Base-by-base conservation (phyloP, 495 filamentous ascomycete species). In the Neurospora sp. region DNA sequence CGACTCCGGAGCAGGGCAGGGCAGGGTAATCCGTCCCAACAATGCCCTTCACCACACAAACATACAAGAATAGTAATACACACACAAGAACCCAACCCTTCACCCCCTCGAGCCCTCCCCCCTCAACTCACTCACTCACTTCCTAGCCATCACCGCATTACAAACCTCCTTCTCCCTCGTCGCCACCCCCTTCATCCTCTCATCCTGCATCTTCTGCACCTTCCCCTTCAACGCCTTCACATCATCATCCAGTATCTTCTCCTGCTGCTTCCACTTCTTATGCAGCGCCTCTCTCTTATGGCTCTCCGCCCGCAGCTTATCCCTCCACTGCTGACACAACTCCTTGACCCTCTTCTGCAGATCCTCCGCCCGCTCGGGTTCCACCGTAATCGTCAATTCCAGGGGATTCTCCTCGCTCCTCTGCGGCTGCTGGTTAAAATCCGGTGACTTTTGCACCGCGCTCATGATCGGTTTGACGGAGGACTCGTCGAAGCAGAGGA, bases 171-270 rank as follows among this genome's bases (percentile, higher is more conserved):
- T 93, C 79, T 93, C 91, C 40, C 88, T 81, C 73, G 85, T 87
- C 81, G 91, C 91, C 18, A 94, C 88, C 74, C 90, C 90, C 74
- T 84, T 87, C 77, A 89, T 86, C 70, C 88, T 86, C 78, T 90
- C 90, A 74, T 94, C 91, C 44, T 92, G 89, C 72, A 92, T 76
- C 83, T 93, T 93, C 77, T 94, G 91, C 87, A 94, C 88, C 82
- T 89, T 87, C 72, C 87, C 87, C 41, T 88, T 85, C 5, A 90
- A 89, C 8, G 91, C 88, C 78, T 89, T 91, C 75, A 88, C 84
- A 79, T 93, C 89, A 80, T 96, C 93, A 23, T 88, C 87, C 27
- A 84, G 75, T 75, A 92, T 87, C 72, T 83, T 80, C 70, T 87
- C 81, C 75, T 89, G 85, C 81, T 88, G 85, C 62, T 84, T 86